Base-by-base conservation (phyloP, 176 grass and related monocot species). In the Pontederia crassipes region DNA sequence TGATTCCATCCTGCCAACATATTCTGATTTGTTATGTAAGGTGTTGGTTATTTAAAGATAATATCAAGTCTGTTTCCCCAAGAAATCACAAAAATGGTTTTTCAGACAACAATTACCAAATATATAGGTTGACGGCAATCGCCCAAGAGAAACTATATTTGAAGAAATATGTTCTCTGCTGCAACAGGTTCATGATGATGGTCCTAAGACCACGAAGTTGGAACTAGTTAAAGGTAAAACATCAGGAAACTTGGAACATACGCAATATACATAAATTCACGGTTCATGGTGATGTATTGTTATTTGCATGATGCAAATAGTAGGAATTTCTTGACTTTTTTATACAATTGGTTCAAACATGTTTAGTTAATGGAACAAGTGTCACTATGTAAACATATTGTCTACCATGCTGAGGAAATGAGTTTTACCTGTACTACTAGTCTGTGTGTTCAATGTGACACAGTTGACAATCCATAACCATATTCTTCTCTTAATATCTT, bases 91-190 rank as follows among this genome's bases (percentile, higher is more conserved):
- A 9, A 72, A 27, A n/a, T 14, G 4, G n/a, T 53, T 58, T 70
- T 49, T 45, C 8, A 81, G 78, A 11, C 62, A 86, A 62, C 59
- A 50, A 68, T 76, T 75, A 73, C 17, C 62, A 87, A 81, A 64
- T 66, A 75, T 82, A 59, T 75, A 95, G 86, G 77, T 95, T 69
- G 72, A 95, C 80, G 91, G 91, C 77, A 87, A 95, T 77, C 83
- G 70, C 51, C 35, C 55, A 15, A 82, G 55, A 67, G 83, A 90
- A 79, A 58, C 72, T 27, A 49, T 95, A 66, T 95, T 90, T 74
- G 55, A 67, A 28, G 83, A 90, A 68, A 82, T 95, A 67, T 78
- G 90, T 53, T 84, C 83, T 53, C 32, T 95, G 2, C 59, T 90
- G 77, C 68, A 84, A 59, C 78, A 82, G 71, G 77, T 87, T 61